phyloP scores from a whole-genome alignment of 768 basidiomycete genomes.

The Lactifluus hygrophoroides region DNA sequence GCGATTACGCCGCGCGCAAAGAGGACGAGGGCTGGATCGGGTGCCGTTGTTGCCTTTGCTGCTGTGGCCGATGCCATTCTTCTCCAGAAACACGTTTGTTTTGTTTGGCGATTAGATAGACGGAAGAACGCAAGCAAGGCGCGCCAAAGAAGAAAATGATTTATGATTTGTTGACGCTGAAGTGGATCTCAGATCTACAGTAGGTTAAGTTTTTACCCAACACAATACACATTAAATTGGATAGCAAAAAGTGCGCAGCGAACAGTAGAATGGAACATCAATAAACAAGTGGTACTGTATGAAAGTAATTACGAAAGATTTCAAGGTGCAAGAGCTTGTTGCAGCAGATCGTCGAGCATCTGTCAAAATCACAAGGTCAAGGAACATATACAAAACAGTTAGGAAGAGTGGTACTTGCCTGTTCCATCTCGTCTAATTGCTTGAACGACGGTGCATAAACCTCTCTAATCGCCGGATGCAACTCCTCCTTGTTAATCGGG shows the following conservation, averaged over 20 bases:
- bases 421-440: slow-evolving; percentile 72
- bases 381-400: background rate
- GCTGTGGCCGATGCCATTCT: background rate
- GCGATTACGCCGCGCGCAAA: slow-evolving; percentile 86
- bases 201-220: no score
- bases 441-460: slow-evolving; percentile 65
- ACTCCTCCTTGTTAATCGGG: slow-evolving; percentile 45
- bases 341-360: slow-evolving; percentile 25
- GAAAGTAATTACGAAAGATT: background rate
- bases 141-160: background rate
- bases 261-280: background rate
- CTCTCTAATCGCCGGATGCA: slow-evolving; percentile 67
- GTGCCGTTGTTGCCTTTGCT: slow-evolving; percentile 20
- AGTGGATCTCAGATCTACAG: background rate
- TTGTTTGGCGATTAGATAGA: background rate
- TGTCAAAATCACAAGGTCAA: slow-evolving; percentile 3
- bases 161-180: background rate
- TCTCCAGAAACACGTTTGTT: background rate
- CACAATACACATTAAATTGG: slow-evolving; percentile 9
- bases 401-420: slow-evolving; percentile 36
- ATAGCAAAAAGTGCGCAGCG: slow-evolving; percentile 4
- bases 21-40: slow-evolving; percentile 45
- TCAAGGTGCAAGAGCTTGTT: slow-evolving; percentile 11
- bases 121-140: background rate
- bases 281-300: slow-evolving; percentile 6